These are phyloP conservation scores for Ampelocalamus luodianensis DNA, from an alignment of 176 grass and related monocot species.

Conservation along the genomic window DNA sequence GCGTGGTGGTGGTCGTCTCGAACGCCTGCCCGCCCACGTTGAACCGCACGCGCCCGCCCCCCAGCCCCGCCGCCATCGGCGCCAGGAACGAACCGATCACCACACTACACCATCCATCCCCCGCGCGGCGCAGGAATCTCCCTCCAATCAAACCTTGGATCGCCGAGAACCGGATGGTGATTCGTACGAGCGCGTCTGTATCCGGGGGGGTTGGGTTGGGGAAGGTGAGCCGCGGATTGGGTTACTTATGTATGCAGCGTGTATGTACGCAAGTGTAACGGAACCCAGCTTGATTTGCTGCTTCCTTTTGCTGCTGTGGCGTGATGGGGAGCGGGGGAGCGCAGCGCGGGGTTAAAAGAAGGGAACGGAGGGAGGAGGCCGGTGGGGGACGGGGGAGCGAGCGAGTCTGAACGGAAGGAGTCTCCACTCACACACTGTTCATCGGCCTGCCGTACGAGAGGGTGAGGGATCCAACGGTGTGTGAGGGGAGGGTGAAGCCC, in stretches of 20 bases:
- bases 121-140: neutral
- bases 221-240: neutral
- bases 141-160: neutral
- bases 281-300: too few relatives aligned
- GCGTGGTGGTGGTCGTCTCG: slow-evolving; percentile 90
- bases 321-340: too few relatives aligned
- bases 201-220: neutral
- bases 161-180: neutral
- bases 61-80: neutral
- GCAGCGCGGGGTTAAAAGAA: too few relatives aligned
- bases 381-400: neutral
- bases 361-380: too few relatives aligned
- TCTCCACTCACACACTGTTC: too few relatives aligned
- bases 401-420: neutral
- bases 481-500: too few relatives aligned
- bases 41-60: slow-evolving; percentile 77
- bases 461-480: too few relatives aligned
- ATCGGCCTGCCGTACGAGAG: too few relatives aligned
- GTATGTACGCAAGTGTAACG: too few relatives aligned
- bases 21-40: slow-evolving; percentile 93
- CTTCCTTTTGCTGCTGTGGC: too few relatives aligned
- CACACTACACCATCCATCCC: neutral
- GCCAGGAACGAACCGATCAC: neutral
- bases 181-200: neutral
- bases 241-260: neutral